These are phyloP conservation scores for Penicillium occitanis DNA, from an alignment of 2,329 filamentous ascomycete species.

Conservation along the genomic window DNA sequence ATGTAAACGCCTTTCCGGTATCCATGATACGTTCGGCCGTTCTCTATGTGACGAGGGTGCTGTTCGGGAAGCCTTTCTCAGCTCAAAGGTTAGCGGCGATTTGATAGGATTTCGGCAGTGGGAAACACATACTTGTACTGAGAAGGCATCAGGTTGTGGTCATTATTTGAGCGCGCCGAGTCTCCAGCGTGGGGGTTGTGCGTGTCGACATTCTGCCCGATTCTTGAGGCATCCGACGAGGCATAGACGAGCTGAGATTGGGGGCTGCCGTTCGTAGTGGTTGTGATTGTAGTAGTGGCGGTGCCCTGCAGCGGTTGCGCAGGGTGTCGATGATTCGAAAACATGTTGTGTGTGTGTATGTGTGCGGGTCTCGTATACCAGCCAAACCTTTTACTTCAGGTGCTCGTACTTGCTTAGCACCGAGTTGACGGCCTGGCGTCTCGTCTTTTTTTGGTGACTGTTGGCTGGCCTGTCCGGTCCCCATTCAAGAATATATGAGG, in stretches of 20 bases:
- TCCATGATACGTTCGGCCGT: slow-evolving; percentile 69
- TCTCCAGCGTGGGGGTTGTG: slow-evolving; percentile 3
- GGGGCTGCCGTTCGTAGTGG: slow-evolving; percentile 14
- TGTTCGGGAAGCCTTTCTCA: slow-evolving; percentile 34
- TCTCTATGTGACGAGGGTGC: slow-evolving; percentile 57
- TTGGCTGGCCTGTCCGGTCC: not conserved
- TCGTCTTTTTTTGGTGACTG: not conserved
- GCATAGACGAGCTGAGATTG: slow-evolving; percentile 16
- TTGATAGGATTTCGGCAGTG: not conserved
- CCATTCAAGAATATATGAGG: not conserved
- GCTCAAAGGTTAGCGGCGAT: slow-evolving; percentile 1
- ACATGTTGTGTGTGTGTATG: slow-evolving; percentile 18
- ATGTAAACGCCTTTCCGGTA: slow-evolving; percentile 69
- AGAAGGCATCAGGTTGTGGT: slow-evolving; percentile 7
- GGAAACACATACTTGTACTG: slow-evolving; percentile 19
- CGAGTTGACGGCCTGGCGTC: not conserved
- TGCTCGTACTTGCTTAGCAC: not conserved
- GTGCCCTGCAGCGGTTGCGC: slow-evolving; percentile 2
- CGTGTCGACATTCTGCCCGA: slow-evolving; percentile 14
- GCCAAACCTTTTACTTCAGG: not conserved
- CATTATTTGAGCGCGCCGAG: slow-evolving; percentile 3
- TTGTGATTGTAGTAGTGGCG: slow-evolving; percentile 5
- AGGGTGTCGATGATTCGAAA: slow-evolving; percentile 18
- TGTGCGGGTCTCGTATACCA: not conserved
- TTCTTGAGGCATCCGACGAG: slow-evolving; percentile 11